A percentile compares a stretch with the other conserved stretches of the same genome.
phyloP scores from a whole-genome alignment of 345 rosid genomes.

The Capsella bursapastoris region DNA sequence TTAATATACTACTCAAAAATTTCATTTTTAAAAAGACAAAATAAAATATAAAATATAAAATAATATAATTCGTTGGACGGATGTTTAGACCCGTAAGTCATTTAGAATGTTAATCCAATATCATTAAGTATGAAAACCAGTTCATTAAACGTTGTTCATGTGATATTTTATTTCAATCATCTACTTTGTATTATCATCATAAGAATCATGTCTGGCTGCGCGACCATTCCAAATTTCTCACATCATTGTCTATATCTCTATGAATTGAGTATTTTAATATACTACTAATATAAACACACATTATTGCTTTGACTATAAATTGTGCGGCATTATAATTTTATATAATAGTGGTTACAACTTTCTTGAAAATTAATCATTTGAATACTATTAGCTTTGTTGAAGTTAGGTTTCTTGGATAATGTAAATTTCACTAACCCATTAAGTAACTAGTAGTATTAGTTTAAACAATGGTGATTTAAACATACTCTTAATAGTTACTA shows the following conservation, averaged over 20 bases:
- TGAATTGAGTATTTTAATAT: neutral
- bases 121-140: constrained; percentile 4
- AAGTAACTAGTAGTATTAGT: neutral
- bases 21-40: too few species aligned
- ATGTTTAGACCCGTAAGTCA: neutral
- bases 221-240: constrained; percentile 22
- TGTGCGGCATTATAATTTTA: constrained; percentile 28
- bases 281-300: constrained; percentile 7
- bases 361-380: neutral
- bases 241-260: neutral
- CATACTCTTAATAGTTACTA: neutral
- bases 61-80: neutral
- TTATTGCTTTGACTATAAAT: constrained; percentile 41
- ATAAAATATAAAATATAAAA: neutral
- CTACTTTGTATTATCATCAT: constrained; percentile 33
- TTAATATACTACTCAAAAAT: too few species aligned
- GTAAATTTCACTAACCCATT: constrained; percentile 22
- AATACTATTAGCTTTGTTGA: constrained; percentile 15
- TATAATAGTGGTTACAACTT: constrained; percentile 30
- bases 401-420: constrained; percentile 34
- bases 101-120: constrained; percentile 11
- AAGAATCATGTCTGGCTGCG: constrained; percentile 37
- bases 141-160: constrained; percentile 37
- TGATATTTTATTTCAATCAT: constrained; percentile 25
- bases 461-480: neutral